Evolutionary conservation across 106 monocot genomes (phyloP), one percentile per base, ranked within the genome.

Genomic region (Allium sativum): DNA sequence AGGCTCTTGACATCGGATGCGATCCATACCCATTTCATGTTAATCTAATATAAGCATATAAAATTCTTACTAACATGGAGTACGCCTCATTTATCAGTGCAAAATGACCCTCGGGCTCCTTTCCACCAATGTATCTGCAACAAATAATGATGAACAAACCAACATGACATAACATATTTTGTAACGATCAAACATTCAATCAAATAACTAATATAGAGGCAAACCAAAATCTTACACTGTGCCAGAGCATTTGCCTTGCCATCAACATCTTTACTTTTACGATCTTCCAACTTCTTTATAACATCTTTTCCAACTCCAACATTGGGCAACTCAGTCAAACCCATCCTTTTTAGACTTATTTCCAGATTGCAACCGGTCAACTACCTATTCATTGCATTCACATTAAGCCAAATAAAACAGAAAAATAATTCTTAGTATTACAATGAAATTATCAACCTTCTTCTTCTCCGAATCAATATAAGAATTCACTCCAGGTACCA

Each of bases 171-270:
- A n/a, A n/a, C n/a, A n/a, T n/a, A n/a, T n/a, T n/a, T n/a, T n/a
- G n/a, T n/a, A n/a, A n/a, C n/a, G n/a, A n/a, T n/a, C n/a, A n/a
- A n/a, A n/a, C n/a, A n/a, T n/a, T n/a, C n/a, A n/a, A n/a, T n/a
- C n/a, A n/a, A n/a, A n/a, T n/a, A n/a, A n/a, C n/a, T n/a, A n/a
- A n/a, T n/a, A n/a, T n/a, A n/a, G n/a, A n/a, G n/a, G n/a, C n/a
- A n/a, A n/a, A n/a, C n/a, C n/a, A n/a, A n/a, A n/a, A n/a, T 77
- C 87, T 67, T 87, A 96, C 96, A 96, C 87, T 71, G 96, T 91
- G 63, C 96, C 96, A 53, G 96, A 96, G 72, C 96, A 96, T 85
- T 82, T 87, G 17, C 96, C 96, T 55, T 78, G 77, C 96, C 96
- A 96, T 21, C 44, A 44, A 72, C 82, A 72, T 96, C 96, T 60